phyloP scores from a whole-genome alignment of 495 filamentous ascomycete genomes.

The Hyaloscypha bicolor region DNA sequence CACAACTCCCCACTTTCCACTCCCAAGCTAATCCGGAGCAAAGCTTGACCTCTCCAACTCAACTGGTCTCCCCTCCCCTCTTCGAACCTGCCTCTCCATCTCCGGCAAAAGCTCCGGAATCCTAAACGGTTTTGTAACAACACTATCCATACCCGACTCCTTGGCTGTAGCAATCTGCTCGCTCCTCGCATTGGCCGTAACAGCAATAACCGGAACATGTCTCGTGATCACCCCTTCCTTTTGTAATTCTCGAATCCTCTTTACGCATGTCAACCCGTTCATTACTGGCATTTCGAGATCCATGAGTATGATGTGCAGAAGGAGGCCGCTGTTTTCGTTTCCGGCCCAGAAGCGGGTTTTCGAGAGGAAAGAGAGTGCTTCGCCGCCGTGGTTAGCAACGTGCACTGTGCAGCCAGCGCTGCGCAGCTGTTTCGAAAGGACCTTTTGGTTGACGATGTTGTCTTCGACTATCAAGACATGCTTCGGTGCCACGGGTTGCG shows the following conservation, averaged over 20 bases:
- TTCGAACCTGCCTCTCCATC: conserved; percentile 36
- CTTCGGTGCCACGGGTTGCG: conserved; percentile 42
- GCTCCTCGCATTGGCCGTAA: conserved; percentile 75
- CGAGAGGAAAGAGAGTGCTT: conserved; percentile 59
- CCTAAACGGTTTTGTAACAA: conserved; percentile 60
- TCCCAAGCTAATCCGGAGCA: neutral
- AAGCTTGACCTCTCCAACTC: conserved; percentile 6
- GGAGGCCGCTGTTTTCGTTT: conserved; percentile 33
- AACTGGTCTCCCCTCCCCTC: neutral
- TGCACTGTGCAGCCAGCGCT: conserved; percentile 67
- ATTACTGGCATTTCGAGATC: conserved; percentile 89
- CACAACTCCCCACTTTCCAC: neutral
- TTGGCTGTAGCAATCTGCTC: conserved; percentile 64
- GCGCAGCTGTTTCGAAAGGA: conserved; percentile 63
- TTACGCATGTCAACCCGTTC: conserved; percentile 75
- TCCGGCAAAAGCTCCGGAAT: conserved; percentile 56
- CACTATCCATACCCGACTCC: conserved; percentile 52
- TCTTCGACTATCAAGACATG: conserved; percentile 80
- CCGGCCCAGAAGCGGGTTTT: conserved; percentile 13
- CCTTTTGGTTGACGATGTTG: conserved; percentile 78
- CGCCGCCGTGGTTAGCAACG: conserved; percentile 77
- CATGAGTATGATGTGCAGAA: conserved; percentile 78
- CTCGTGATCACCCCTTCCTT: conserved; percentile 47
- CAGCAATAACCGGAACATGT: conserved; percentile 78
- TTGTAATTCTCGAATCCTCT: conserved; percentile 67